Base-by-base conservation (phyloP, 2,329 filamentous ascomycete genomes). In the Balansia obtecta region DNA sequence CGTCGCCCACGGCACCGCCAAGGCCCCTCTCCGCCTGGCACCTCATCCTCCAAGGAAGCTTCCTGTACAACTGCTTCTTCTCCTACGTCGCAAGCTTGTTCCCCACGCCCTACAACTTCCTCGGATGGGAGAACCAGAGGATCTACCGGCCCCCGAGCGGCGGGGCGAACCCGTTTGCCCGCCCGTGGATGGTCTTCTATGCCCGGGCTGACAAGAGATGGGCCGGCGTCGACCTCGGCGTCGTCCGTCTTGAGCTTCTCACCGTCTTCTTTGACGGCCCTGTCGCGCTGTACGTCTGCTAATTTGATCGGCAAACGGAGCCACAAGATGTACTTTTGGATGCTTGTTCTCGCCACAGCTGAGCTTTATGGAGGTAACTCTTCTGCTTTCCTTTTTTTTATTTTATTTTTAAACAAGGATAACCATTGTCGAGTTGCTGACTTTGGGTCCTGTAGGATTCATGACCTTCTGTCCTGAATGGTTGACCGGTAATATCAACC, bases 51-150 rank as follows among this genome's bases (percentile, higher is more conserved):
- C 91, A 97, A 71, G 90, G 88, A 49, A 85, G 82, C 61, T 97
- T 88, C 68, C 80, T 96, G 22, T 96, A 89, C 75, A 88, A 95
- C 70, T 95, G 88, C 72, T 94, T 97, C 76, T 91, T 89, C 75
- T 72, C 70, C 10, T 74, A 68, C 63, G 60, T 63, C 51, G 60
- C 55, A 32, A 50, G 54, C 18, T 63, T 69, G 49, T 74, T 74
- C 54, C 71, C 74, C 34, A 73, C 74, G 27, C 71, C 75, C 7
- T 65, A 65, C 50, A 75, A 78, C 55, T 83, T 71, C 57, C 63
- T 83, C 13, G 74, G 75, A 3, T 61, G 66, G 15, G 65, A 62
- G 3, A 69, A 72, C 49, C 55, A 60, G 15, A 67, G 71, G 45
- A 64, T 79, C 38, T 82, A 79, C 55, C 80, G 80, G 2, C 65